Percentiles rank a stretch among this genome's conserved stretches.
These are phyloP conservation scores for Aspergillus biplanus DNA, from an alignment of 495 filamentous ascomycete species.

Conservation along the genomic window DNA sequence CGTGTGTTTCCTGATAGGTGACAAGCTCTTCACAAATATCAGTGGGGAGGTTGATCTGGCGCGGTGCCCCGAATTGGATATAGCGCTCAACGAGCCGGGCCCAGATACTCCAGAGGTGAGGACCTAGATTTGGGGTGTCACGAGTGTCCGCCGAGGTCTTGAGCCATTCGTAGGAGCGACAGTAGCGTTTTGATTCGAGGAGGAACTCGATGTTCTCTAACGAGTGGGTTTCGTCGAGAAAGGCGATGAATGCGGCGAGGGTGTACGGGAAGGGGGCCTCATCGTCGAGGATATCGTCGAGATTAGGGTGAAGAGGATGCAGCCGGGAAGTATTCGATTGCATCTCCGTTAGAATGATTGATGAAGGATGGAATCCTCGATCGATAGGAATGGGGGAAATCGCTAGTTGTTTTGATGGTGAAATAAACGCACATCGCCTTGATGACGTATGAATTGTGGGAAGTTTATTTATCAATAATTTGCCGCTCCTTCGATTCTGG, in stretches of 20 bases:
- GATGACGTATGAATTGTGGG: too few relatives aligned
- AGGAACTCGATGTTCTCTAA: slow-evolving; percentile 90
- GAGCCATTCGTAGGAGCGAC: slow-evolving; percentile 62
- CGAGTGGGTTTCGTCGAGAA: slow-evolving; percentile 88
- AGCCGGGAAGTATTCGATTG: neutral
- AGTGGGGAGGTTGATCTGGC: slow-evolving; percentile 68
- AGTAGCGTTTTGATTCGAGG: slow-evolving; percentile 81
- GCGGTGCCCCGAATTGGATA: neutral
- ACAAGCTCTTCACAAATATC: slow-evolving; percentile 75
- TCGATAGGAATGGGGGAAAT: too few relatives aligned
- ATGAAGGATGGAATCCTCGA: neutral
- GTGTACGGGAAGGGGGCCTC: slow-evolving; percentile 82
- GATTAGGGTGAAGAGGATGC: slow-evolving; percentile 56
- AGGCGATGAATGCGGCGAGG: slow-evolving; percentile 83
- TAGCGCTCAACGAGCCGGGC: neutral
- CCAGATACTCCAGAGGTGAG: neutral
- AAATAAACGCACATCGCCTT: too few relatives aligned
- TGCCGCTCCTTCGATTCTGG: too few relatives aligned
- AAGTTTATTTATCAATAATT: too few relatives aligned
- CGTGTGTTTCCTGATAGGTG: slow-evolving; percentile 49
- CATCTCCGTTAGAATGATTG: neutral
- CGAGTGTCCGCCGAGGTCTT: slow-evolving; percentile 54
- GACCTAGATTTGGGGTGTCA: slow-evolving; percentile 38
- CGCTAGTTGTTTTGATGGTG: too few relatives aligned
- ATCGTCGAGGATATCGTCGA: slow-evolving; percentile 79